These are phyloP conservation scores for Moesziomyces globuligerus DNA, from an alignment of 1,284 basidiomycete genomes.

Conservation along the genomic window DNA sequence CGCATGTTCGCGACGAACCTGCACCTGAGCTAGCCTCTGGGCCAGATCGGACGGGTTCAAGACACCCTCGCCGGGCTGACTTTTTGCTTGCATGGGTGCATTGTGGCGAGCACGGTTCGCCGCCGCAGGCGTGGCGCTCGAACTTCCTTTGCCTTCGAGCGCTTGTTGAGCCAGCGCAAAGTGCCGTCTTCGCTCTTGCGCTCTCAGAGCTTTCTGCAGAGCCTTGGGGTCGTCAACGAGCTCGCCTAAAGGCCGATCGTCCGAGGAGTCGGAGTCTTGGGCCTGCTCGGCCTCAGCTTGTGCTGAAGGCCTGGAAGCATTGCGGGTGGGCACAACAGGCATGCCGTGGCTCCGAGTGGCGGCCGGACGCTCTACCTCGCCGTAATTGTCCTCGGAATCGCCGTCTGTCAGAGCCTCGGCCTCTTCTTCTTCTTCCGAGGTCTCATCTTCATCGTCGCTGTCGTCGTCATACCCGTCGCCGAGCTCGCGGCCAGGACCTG, in stretches of 20 bases:
- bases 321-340: slow-evolving; percentile 16
- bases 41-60: slow-evolving; percentile 37
- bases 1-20: slow-evolving; percentile 26
- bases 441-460: slow-evolving; percentile 28
- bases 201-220: slow-evolving; percentile 42
- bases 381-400: slow-evolving; percentile 56
- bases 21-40: slow-evolving; percentile 32
- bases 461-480: slow-evolving; percentile 13
- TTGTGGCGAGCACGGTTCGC: slow-evolving; percentile 13
- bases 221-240: slow-evolving; percentile 46
- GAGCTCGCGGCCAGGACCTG: slow-evolving; percentile 10
- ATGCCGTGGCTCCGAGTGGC: slow-evolving; percentile 6
- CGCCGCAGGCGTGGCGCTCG: slow-evolving; percentile 9
- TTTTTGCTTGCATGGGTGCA: background rate
- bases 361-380: slow-evolving; percentile 6
- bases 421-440: slow-evolving; percentile 28
- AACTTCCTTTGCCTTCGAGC: slow-evolving; percentile 29
- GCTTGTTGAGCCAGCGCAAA: slow-evolving; percentile 32
- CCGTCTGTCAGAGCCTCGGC: slow-evolving; percentile 35
- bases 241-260: slow-evolving; percentile 43
- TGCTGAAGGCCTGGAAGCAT: slow-evolving; percentile 13
- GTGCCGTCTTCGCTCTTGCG: slow-evolving; percentile 44
- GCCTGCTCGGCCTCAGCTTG: slow-evolving; percentile 7
- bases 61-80: slow-evolving; percentile 8
- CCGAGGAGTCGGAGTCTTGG: slow-evolving; percentile 44